Evolutionary conservation across 2,329 filamentous ascomycete genomes (phyloP).

Genomic region (Talaromyces sp.): DNA sequence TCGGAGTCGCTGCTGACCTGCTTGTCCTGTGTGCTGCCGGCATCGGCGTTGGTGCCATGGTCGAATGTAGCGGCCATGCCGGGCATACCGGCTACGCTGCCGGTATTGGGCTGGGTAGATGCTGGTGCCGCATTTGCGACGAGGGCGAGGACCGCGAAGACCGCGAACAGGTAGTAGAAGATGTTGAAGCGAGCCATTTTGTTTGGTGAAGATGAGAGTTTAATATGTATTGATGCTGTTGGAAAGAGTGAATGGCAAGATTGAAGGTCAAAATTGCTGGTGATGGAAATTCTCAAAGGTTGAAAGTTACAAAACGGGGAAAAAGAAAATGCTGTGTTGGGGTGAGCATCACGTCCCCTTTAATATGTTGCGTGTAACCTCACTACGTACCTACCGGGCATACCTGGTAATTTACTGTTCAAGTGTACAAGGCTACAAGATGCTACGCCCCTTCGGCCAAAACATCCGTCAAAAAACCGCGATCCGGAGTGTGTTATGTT

Average conservation of each 20-base stretch:
- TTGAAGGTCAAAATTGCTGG: neutral
- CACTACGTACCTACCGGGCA: neutral
- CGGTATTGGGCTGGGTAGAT: slow-evolving; percentile 9
- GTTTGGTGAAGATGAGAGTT: neutral
- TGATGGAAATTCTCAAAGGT: neutral
- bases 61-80: slow-evolving; percentile 7
- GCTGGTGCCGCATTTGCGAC: slow-evolving; percentile 29
- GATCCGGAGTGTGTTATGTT: neutral
- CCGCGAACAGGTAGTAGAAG: slow-evolving; percentile 27
- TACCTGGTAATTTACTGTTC: neutral
- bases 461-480: neutral
- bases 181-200: slow-evolving; percentile 32
- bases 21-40: neutral
- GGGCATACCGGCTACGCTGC: slow-evolving; percentile 13
- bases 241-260: slow-evolving; percentile 7
- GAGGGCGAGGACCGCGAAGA: slow-evolving; percentile 30
- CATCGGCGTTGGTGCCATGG: neutral
- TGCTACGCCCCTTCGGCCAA: neutral
- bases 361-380: neutral
- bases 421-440: neutral
- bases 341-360: neutral
- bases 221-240: slow-evolving; percentile 4
- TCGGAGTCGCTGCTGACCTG: neutral
- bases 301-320: neutral
- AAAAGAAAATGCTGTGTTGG: neutral